These are phyloP conservation scores for Penicillium italicum DNA, from an alignment of 2,329 filamentous ascomycete species.

Conservation along the genomic window DNA sequence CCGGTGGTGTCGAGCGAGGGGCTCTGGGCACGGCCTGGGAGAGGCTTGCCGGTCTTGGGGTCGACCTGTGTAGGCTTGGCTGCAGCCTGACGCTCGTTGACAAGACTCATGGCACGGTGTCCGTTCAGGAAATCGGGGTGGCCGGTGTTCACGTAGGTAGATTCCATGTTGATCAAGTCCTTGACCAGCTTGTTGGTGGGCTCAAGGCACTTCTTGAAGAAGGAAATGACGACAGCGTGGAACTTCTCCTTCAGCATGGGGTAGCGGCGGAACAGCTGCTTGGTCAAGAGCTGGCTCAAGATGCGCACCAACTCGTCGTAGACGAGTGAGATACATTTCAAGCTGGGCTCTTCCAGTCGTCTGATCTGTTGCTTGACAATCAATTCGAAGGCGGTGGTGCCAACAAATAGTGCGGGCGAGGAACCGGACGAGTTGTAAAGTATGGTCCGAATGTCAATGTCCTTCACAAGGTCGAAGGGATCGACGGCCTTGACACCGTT, in stretches of 20 bases:
- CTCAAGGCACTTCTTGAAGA: slow-evolving; percentile 98
- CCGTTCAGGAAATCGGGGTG: slow-evolving; percentile 98
- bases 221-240: slow-evolving; percentile 82
- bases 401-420: slow-evolving; percentile 92
- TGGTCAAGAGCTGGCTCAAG: slow-evolving; percentile 80
- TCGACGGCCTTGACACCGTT: slow-evolving; percentile 98
- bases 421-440: slow-evolving; percentile 99
- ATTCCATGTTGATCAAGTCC: slow-evolving; percentile 91
- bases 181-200: slow-evolving; percentile 95
- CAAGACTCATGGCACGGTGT: slow-evolving; percentile 93
- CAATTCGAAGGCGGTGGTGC: slow-evolving; percentile 95
- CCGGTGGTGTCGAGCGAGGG: slow-evolving; percentile 64
- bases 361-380: slow-evolving; percentile 99
- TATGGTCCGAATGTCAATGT: slow-evolving; percentile 93
- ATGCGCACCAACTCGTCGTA: slow-evolving; percentile 98
- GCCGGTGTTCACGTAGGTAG: slow-evolving; percentile 96
- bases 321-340: slow-evolving; percentile 95
- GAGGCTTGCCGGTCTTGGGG: slow-evolving; percentile 95
- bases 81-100: slow-evolving; percentile 80
- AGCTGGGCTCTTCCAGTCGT: slow-evolving; percentile 87
- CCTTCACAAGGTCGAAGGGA: slow-evolving; percentile 95
- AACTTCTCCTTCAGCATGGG: slow-evolving; percentile 96
- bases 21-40: slow-evolving; percentile 73
- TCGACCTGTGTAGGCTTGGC: slow-evolving; percentile 92
- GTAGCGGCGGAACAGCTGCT: slow-evolving; percentile 87